Base-by-base conservation (phyloP, 228 moss, liverwort and hornwort genomes). In the Sphagnum magellanicum region DNA sequence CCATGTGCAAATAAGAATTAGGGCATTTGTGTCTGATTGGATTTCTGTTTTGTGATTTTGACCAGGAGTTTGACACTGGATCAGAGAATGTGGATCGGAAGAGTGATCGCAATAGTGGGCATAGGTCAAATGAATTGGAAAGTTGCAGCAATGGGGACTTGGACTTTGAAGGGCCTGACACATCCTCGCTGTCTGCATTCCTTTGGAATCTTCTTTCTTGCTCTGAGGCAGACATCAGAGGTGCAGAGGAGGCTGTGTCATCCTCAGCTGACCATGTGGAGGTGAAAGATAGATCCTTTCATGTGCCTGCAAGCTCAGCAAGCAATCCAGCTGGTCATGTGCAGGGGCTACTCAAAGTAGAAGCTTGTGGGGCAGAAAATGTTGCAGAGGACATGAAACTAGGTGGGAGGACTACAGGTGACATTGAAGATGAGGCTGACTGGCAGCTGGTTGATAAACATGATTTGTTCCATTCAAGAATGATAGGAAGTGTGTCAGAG, bases 371-470 rank as follows among this genome's bases (percentile, higher is more conserved):
- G n/a, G 71, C 65, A 49, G 84, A 79, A 60, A 59, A 49, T 68
- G 63, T 70, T 52, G 78, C 53, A 50, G 72, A 61, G 11, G 51
- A 16, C 9, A 16, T 12, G n/a, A 70, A 74, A 6, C 78, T 79
- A 60, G 78, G 75, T 50, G 68, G 49, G 12, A 74, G 76, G 65
- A 50, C 61, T 16, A 72, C 70, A 72, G 79, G 73, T 12, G 91
- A 93, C 16, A 93, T 90, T 68, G 78, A 81, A 71, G 94, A 98
- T 72, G 87, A 88, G 66, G 82, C 91, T 52, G 97, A 98, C 68
- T 98, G 98, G 98, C 85, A 94, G 77, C 83, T 98, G 63, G 90
- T 98, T 61, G 90, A 91, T 63, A 90, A 93, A 65, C 87, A 81
- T 62, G 90, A 92, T 73, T 71, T 92, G 32, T 66, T 75, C 66